Evolutionary conservation across 768 basidiomycete genomes (phyloP), one percentile per base, ranked within the genome.

Genomic region (Crucibulum laeve): DNA sequence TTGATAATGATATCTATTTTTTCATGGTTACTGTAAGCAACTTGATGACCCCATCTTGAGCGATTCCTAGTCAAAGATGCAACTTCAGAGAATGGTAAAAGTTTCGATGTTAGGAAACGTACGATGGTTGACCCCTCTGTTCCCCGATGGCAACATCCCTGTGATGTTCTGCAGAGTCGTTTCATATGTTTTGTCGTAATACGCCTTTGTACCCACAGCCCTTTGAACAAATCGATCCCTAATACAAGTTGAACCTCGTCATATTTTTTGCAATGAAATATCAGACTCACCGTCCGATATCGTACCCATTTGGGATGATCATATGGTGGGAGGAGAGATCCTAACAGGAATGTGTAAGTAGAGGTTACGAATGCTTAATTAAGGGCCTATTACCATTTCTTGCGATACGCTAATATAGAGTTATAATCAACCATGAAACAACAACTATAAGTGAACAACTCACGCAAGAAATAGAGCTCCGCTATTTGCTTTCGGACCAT

Each of bases 381-480:
- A n/a, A 11, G 13, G 34, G 13, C 6, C 19, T 42, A 23, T 7
- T 47, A 57, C 55, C 43, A 50, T 63, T 56, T 79, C 77, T 47
- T 71, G 44, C 21, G 76, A 78, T 10, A 74, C 69, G 3, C 77
- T 76, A 45, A 21, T 33, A 8, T 25, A 13, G 11, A 40, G 25
- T 25, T 28, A 28, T 21, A 32, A 22, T 18, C 25, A 13, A 25
- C 14, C 15, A 23, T 17, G 32, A 25, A 21, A 6, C 8, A 13
- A 3, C 7, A 5, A 28, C 6, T 18, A 18, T 32, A 19, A 22
- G 25, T 15, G 34, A 19, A 23, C 2, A 1, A 61, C 77, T 51
- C 56, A 80, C 77, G 77, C 79, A 15, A 81, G 65, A 59, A 86
- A 87, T 22, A 84, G 57, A 3, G 81, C 82, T 3, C 70, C 70